Base-by-base conservation (phyloP, 352 stramenopile species). In the Nothophytophthora sp. region DNA sequence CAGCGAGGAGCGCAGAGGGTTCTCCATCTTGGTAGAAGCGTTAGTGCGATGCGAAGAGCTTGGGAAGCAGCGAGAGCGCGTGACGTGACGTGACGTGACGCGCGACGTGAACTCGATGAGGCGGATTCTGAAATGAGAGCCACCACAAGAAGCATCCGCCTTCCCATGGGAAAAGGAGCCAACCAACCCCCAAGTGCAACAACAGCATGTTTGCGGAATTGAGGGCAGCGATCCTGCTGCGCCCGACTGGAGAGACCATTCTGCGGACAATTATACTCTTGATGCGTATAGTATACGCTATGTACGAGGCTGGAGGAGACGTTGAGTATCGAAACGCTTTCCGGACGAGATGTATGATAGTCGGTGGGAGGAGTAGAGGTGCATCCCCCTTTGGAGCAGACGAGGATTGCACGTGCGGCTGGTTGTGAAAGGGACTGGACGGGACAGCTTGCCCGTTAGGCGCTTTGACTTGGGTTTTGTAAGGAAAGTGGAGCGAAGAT, bases 1-100 rank as follows among this genome's bases (percentile, higher is more conserved):
- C 12, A 79, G 49, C 27, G 48, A 48, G 9, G 65, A 58, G 40
- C 40, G 52, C 34, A 73, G 50, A 15, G 56, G 60, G 55, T 65
- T 72, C 44, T 79, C 64, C 70, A 81, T 72, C 40, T 43, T 60
- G 25, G n/a, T n/a, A n/a, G n/a, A n/a, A n/a, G n/a, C n/a, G n/a
- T n/a, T n/a, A n/a, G n/a, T n/a, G n/a, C n/a, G n/a, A n/a, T n/a
- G n/a, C n/a, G n/a, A n/a, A n/a, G n/a, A n/a, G n/a, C n/a, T n/a
- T n/a, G n/a, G n/a, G n/a, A n/a, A n/a, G 7, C 18, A 38, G 19
- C 7, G 15, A 20, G 23, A 15, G 2, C 1, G 15, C 25, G 34
- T 3, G 30, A 34, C 9, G 24, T 23, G 5, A 28, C 30, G n/a
- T n/a, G n/a, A n/a, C n/a, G n/a, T n/a, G n/a, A n/a, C n/a, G n/a